These are phyloP conservation scores for Alopecurus myosuroides DNA, from an alignment of 176 grass and related monocot species.

Conservation along the genomic window DNA sequence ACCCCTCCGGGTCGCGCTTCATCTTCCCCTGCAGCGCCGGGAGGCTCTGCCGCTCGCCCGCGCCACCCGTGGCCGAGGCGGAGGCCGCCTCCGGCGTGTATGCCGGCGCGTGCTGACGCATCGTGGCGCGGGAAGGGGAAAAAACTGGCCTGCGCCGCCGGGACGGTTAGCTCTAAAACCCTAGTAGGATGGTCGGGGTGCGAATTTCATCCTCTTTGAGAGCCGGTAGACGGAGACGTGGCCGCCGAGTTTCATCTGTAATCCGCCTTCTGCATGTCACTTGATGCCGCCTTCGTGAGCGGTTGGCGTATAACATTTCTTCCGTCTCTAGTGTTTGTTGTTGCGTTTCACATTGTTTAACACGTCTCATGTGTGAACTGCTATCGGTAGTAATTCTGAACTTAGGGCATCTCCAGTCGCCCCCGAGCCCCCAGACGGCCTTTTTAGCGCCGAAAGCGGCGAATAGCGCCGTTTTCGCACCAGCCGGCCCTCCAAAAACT, in stretches of 20 bases:
- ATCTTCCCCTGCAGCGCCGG: slow-evolving; percentile 83
- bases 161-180: background rate
- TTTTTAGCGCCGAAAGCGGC: too few relatives aligned
- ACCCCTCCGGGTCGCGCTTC: slow-evolving; percentile 83
- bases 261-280: too few relatives aligned
- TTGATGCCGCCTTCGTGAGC: too few relatives aligned
- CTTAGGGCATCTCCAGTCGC: too few relatives aligned
- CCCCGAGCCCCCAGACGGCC: too few relatives aligned
- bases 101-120: slow-evolving; percentile 39
- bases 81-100: slow-evolving; percentile 68
- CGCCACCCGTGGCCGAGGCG: slow-evolving; percentile 18
- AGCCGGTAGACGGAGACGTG: background rate
- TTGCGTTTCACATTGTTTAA: too few relatives aligned
- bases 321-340: too few relatives aligned
- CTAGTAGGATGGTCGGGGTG: background rate
- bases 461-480: too few relatives aligned
- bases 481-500: too few relatives aligned
- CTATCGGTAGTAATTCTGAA: too few relatives aligned
- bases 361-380: too few relatives aligned
- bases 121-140: slow-evolving; percentile 11
- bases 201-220: background rate
- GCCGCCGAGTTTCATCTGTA: background rate
- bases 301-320: too few relatives aligned
- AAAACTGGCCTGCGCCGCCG: background rate
- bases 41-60: slow-evolving; percentile 49